Conservation (phyloP, 164 flowering plant species). For the Euptelea pleiosperma region DNA sequence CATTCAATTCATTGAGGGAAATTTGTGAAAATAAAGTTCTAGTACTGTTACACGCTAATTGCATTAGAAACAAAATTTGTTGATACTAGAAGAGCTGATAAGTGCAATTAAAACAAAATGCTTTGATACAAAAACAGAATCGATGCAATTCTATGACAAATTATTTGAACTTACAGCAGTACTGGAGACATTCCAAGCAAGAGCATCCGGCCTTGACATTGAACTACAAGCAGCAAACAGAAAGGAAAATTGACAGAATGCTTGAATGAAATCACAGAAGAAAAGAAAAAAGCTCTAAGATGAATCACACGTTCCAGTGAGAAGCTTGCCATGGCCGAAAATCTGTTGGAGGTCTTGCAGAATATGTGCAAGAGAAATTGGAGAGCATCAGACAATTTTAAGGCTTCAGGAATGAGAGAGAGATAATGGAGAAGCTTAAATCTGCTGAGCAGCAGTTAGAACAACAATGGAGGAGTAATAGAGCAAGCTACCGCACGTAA, state of each 20-base stretch:
- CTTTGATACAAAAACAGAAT: slow-evolving; percentile 50
- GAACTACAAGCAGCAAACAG: slow-evolving; percentile 53
- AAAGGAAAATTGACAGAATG: slow-evolving; percentile 57
- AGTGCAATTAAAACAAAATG: slow-evolving; percentile 48
- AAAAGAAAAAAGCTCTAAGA: slow-evolving; percentile 59
- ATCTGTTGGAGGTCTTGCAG: slow-evolving; percentile 41
- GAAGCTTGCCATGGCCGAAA: slow-evolving; percentile 64
- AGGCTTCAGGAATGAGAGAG: slow-evolving; percentile 50
- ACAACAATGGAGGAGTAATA: slow-evolving; percentile 38
- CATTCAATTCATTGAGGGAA: no score
- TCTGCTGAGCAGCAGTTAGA: slow-evolving; percentile 55
- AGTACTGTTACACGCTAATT: no score
- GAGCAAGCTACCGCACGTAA: slow-evolving; percentile 48
- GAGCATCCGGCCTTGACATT: slow-evolving; percentile 54
- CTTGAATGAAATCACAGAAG: slow-evolving; percentile 43
- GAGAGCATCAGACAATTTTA: slow-evolving; percentile 49
- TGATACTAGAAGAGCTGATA: slow-evolving; percentile 75
- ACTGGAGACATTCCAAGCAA: slow-evolving; percentile 52
- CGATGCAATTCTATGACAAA: slow-evolving; percentile 37
- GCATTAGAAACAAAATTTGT: no score
- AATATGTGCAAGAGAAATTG: slow-evolving; percentile 53
- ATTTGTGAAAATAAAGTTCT: no score
- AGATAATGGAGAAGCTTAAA: slow-evolving; percentile 59
- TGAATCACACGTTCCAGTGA: slow-evolving; percentile 29
- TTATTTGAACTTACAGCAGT: slow-evolving; percentile 51